Percentiles rank a stretch among this genome's conserved stretches.
These are phyloP conservation scores for Xylaria sp. DNA, from an alignment of 2,329 filamentous ascomycete genomes.

Conservation along the genomic window DNA sequence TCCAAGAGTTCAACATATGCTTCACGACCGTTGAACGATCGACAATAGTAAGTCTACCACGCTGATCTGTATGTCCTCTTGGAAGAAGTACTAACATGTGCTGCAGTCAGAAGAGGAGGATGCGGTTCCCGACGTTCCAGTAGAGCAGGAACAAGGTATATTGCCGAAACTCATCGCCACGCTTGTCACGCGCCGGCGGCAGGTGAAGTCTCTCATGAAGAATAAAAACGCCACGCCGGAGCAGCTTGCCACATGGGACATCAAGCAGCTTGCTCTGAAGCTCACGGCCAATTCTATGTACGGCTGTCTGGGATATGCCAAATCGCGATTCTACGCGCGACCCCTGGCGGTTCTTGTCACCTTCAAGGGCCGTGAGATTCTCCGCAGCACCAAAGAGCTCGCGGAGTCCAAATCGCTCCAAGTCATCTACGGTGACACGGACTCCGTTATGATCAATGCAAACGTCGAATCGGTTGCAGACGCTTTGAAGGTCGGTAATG, in stretches of 20 bases:
- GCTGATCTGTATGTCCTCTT: neutral
- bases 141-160: slow-evolving; percentile 73
- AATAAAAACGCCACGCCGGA: slow-evolving; percentile 79
- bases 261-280: slow-evolving; percentile 94
- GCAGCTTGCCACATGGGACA: slow-evolving; percentile 91
- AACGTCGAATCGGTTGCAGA: slow-evolving; percentile 91
- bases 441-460: slow-evolving; percentile 99
- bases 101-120: slow-evolving; percentile 71
- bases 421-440: slow-evolving; percentile 98
- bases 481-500: slow-evolving; percentile 82
- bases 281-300: slow-evolving; percentile 99
- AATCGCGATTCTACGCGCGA: slow-evolving; percentile 93
- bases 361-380: slow-evolving; percentile 94
- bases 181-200: slow-evolving; percentile 78
- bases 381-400: slow-evolving; percentile 90
- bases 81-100: slow-evolving; percentile 29
- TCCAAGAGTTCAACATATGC: slow-evolving; percentile 99
- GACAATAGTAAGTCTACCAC: slow-evolving; percentile 51
- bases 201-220: slow-evolving; percentile 98
- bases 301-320: slow-evolving; percentile 93
- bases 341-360: slow-evolving; percentile 94
- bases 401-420: slow-evolving; percentile 86
- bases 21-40: slow-evolving; percentile 92
- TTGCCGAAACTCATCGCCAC: slow-evolving; percentile 87
- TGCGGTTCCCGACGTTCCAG: slow-evolving; percentile 79